phyloP scores from a whole-genome alignment of 2,329 filamentous ascomycete genomes.

The Ascosphaera aggregata region DNA sequence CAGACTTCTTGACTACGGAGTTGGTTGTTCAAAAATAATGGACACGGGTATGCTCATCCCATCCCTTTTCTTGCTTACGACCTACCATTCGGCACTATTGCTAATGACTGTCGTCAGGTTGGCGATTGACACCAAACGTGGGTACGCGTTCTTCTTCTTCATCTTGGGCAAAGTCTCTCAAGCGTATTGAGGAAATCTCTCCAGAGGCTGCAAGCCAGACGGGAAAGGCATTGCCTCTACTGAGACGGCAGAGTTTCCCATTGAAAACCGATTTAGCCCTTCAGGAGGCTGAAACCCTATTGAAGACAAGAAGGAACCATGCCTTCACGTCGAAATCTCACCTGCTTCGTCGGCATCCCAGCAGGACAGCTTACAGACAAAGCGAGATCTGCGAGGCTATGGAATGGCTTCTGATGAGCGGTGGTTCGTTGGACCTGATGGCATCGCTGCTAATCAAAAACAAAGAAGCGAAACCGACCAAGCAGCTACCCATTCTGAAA shows the following conservation, averaged over 20 bases:
- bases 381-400: slow-evolving; percentile 6
- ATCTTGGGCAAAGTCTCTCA: slow-evolving; percentile 1
- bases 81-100: too few relatives aligned
- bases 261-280: slow-evolving; percentile 4
- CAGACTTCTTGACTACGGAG: too few relatives aligned
- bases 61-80: too few relatives aligned
- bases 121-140: not conserved
- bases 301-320: slow-evolving; percentile 5
- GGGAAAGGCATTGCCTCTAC: slow-evolving; percentile 2
- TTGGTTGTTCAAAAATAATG: too few relatives aligned
- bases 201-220: slow-evolving; percentile 3
- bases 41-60: too few relatives aligned
- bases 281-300: slow-evolving; percentile 4
- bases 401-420: slow-evolving; percentile 4
- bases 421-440: slow-evolving; percentile 5
- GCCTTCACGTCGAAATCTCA: slow-evolving; percentile 7
- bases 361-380: slow-evolving; percentile 5
- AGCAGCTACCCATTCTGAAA: slow-evolving; percentile 4
- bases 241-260: slow-evolving; percentile 2
- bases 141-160: not conserved
- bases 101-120: not conserved
- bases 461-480: slow-evolving; percentile 5
- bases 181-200: slow-evolving; percentile 5
- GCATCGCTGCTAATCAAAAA: slow-evolving; percentile 5
- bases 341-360: slow-evolving; percentile 7